Evolutionary conservation across 2,329 filamentous ascomycete genomes (phyloP), one percentile per base, ranked within the genome.

Genomic region (Penicillium janthinellum): DNA sequence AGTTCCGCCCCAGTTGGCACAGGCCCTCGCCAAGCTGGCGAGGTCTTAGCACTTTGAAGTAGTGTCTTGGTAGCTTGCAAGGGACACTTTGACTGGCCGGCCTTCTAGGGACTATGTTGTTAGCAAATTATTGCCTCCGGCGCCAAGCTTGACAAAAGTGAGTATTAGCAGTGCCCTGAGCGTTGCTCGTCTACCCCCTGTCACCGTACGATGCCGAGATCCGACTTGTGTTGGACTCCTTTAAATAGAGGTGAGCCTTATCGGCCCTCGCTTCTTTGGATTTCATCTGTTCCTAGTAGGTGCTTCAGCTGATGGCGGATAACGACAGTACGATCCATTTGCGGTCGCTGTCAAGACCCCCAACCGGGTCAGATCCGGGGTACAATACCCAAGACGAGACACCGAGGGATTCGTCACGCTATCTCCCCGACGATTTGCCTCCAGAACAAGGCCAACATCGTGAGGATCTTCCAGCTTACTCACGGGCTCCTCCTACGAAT

Each of bases 381-480:
- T 14, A 12, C 1, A 49, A n/a, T 11, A 35, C n/a, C n/a, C 47
- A 35, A 14, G 47, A 35, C n/a, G 47, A 49, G 28, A 35, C 47
- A 14, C 31, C 47, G 8, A 49, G 47, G 10, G 15, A 49, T n/a
- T 34, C 47, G n/a, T 35, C 47, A 35, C 47, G 28, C 12, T n/a
- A 49, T 35, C 47, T 49, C 2, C 47, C 47, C 28, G 28, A 20
- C 34, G 28, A 20, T 12, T 35, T 12, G 15, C 6, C 47, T 20
- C 4, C 5, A 34, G 47, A 20, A 31, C 34, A 68, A 10, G 20
- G 2, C 4, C 38, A 25, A 17, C 44, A 59, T 31, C 31, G 31
- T 1, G 51, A 55, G 14, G 57, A 59, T n/a, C 45, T 59, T 22
- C 57, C 57, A 5, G 44, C 51, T 17, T 59, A 59, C 39, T 51